Base-by-base conservation (phyloP, 2,329 filamentous ascomycete genomes). In the Ascosphaera aggregata region DNA sequence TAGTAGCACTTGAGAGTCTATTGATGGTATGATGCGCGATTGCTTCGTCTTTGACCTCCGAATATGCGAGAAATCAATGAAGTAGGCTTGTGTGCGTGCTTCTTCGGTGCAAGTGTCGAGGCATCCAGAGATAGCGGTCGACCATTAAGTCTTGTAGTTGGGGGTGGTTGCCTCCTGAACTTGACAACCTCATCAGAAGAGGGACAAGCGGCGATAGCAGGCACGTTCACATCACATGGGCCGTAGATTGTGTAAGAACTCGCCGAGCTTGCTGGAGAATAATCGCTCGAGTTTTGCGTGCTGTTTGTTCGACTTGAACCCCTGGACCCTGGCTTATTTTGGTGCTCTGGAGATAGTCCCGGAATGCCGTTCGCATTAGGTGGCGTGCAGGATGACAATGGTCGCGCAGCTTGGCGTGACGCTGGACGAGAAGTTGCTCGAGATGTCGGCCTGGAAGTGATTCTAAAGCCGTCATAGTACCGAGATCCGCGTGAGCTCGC, bases 401-500 rank as follows among this genome's bases (percentile, higher is more conserved):
- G 34, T 32, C 30, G 13, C 30, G 5, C 15, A n/a, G 30, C 4
- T 32, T 32, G 30, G 13, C 30, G 30, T 13, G 34, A 36, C 13
- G 19, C 9, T 18, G 34, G 34, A 3, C 34, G 34, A 19, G 34
- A 4, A 8, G 17, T 18, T n/a, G 17, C 9, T 4, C 34, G 34
- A 18, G 34, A 36, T 22, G 20, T 40, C 42, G 40, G 43, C 18
- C 38, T 38, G 27, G 37, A 37, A 36, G 32, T 43, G 31, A 36
- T 43, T 41, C 41, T 44, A 41, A 37, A 38, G 40, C 15, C 32
- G 41, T 36, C 34, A n/a, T 36, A 36, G 9, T 42, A 30, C 17
- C 41, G 40, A 18, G 42, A 34, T 15, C 43, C 39, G 19, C 41
- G 40, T 9, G 45, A 36, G 15, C 44, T 44, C 11, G 45, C 37